Evolutionary conservation across 2,329 filamentous ascomycete genomes (phyloP), one percentile per base, ranked within the genome.

Genomic region (Ophiostoma sp.): DNA sequence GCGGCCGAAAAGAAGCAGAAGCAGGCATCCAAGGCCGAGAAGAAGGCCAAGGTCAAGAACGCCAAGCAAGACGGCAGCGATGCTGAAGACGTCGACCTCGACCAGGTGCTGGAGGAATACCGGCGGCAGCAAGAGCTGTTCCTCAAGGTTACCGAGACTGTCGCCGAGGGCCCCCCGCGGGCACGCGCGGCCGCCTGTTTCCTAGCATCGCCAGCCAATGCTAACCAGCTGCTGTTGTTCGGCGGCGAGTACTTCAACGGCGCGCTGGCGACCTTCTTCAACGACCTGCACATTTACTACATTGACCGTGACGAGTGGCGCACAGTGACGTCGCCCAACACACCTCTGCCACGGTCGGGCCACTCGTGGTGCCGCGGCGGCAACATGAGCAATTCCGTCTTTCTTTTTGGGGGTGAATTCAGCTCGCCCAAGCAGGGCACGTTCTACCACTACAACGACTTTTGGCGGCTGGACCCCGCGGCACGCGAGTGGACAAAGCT

Each of bases 401-500:
- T 97, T 81, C 84, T 99, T 19, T 98, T 98, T 79, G 96, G 96
- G 76, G 96, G 95, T 75, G 96, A 99, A 83, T 99, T 99, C 82
- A 97, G 93, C 73, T 95, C 92, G 36, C 96, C 96, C 1, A 98
- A 98, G 81, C 96, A 98, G 82, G 96, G 96, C 3, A 98, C 95
- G 0, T 99, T 99, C 79, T 98, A 99, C 82, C 96, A 99, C 82
- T 99, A 99, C 84, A 97, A 97, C 79, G 96, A 98, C 83, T 98
- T 99, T 81, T 99, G 96, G 95, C 88, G 92, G 69, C 87, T 98
- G 59, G 95, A 98, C 79, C 92, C 95, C 0, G 88, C 87, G 9
- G 91, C 89, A 8, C 88, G 94, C 78, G 96, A 99, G 84, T 99
- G 96, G 96, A 93, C 90, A 73, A 92, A 95, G 75, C 86, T 99